A percentile compares a stretch with the other conserved stretches of the same genome.
Evolutionary conservation across 2,329 filamentous ascomycete genomes (phyloP).

Genomic region (Chaetomium strumarium): DNA sequence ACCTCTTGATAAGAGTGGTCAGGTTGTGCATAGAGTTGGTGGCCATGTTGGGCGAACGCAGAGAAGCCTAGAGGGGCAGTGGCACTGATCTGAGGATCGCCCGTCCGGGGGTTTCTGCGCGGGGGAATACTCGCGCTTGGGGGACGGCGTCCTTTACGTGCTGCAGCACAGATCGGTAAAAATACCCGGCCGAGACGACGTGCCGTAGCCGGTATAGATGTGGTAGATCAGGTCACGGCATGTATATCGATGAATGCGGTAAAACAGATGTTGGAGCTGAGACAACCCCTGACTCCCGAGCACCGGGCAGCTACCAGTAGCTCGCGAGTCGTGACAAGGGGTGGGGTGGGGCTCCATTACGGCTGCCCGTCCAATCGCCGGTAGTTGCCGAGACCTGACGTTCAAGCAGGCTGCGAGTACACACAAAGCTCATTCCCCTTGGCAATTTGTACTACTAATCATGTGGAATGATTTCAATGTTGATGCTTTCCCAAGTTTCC

Average conservation of each 20-base stretch:
- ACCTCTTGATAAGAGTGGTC: conserved; percentile 98
- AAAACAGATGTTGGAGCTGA: no score
- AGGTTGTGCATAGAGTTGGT: conserved; percentile 90
- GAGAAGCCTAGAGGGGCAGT: background rate
- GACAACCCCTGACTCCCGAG: no score
- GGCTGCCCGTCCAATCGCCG: background rate
- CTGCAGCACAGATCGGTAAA: no score
- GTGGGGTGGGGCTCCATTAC: background rate
- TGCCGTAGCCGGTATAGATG: no score
- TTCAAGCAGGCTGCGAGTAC: background rate
- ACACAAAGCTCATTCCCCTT: background rate
- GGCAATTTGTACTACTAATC: background rate
- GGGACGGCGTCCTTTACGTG: no score
- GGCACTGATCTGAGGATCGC: background rate
- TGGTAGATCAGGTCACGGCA: no score
- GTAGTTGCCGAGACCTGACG: background rate
- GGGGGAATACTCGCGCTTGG: no score
- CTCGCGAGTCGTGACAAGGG: background rate
- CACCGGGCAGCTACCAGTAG: no score
- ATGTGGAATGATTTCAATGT: background rate
- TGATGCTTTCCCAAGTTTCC: no score
- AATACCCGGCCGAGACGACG: no score
- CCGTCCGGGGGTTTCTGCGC: no score
- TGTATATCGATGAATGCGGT: no score
- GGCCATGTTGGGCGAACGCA: conserved; percentile 50